Evolutionary conservation across 2,329 filamentous ascomycete genomes (phyloP).

Genomic region (Mollisiaceae sp.): DNA sequence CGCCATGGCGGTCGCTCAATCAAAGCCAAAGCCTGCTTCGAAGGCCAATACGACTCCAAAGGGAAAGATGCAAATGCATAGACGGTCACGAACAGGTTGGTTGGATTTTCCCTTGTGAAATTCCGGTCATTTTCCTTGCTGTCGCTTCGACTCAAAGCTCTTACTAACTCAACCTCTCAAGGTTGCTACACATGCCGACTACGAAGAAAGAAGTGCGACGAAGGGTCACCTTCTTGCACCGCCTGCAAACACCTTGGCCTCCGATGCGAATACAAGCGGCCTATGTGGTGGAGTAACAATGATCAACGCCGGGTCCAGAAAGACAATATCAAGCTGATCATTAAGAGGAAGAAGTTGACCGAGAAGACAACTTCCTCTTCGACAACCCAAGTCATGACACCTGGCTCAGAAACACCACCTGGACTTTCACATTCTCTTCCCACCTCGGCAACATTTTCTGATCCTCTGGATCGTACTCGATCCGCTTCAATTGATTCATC

Average conservation of each 20-base stretch:
- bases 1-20: constrained; percentile 64
- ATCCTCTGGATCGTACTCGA: constrained; percentile 73
- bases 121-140: constrained; percentile 36
- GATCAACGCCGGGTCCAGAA: constrained; percentile 86
- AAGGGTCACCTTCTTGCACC: constrained; percentile 65
- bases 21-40: constrained; percentile 63
- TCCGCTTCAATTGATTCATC: constrained; percentile 83
- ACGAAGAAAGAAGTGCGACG: constrained; percentile 72
- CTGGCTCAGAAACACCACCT: constrained; percentile 68
- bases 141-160: constrained; percentile 59
- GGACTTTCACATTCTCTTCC: constrained; percentile 81
- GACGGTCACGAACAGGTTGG: constrained; percentile 92
- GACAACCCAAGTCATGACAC: constrained; percentile 52
- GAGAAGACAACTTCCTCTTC: constrained; percentile 73
- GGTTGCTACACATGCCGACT: constrained; percentile 73
- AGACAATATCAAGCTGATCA: constrained; percentile 94
- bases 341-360: constrained; percentile 93
- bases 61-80: constrained; percentile 84
- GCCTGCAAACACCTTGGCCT: constrained; percentile 76
- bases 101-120: constrained; percentile 39
- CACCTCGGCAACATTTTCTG: constrained; percentile 80
- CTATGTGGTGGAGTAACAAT: constrained; percentile 96
- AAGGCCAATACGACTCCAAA: constrained; percentile 64
- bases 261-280: constrained; percentile 93
- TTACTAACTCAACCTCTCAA: constrained; percentile 51